phyloP scores from a whole-genome alignment of 1,139 yeast genomes.

The Debaryomycetaceae sp. region DNA sequence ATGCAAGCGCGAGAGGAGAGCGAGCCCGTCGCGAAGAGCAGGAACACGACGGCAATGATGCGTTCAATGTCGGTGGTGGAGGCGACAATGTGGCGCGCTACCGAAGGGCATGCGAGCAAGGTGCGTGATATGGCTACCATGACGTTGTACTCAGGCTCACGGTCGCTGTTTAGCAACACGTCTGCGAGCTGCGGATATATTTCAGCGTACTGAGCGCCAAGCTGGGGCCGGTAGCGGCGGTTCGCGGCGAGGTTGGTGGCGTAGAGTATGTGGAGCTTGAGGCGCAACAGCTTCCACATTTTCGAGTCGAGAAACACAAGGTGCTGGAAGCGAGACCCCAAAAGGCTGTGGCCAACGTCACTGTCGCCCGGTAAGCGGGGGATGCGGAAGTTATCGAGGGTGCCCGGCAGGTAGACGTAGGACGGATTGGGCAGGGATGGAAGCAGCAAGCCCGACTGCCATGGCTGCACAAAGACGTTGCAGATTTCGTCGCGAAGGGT shows the following conservation, averaged over 20 bases:
- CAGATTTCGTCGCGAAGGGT: constrained; percentile 44
- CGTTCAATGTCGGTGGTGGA: constrained; percentile 58
- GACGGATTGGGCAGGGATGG: constrained; percentile 4
- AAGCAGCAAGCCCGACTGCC: constrained; percentile 40
- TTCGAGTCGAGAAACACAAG: constrained; percentile 60
- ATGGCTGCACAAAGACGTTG: constrained; percentile 37
- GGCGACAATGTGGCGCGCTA: constrained; percentile 55
- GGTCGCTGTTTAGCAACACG: constrained; percentile 55
- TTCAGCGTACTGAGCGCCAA: constrained; percentile 75
- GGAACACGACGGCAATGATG: constrained; percentile 56
- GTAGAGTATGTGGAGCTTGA: constrained; percentile 54
- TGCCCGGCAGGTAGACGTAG: constrained; percentile 17
- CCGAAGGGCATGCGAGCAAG: constrained; percentile 73
- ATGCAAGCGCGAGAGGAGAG: constrained; percentile 33
- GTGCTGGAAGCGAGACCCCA: constrained; percentile 71
- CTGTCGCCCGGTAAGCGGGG: constrained; percentile 18
- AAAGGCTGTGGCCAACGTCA: constrained; percentile 1
- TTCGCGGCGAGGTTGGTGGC: constrained; percentile 63
- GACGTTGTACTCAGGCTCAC: constrained; percentile 76
- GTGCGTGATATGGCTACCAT: constrained; percentile 76
- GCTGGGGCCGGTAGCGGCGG: constrained; percentile 42
- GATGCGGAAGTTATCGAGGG: constrained; percentile 22
- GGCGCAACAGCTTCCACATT: constrained; percentile 59
- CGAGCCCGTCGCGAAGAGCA: constrained; percentile 40
- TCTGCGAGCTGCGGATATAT: constrained; percentile 74